These are phyloP conservation scores for Annulohypoxylon truncatum DNA, from an alignment of 2,329 filamentous ascomycete species.

Conservation along the genomic window DNA sequence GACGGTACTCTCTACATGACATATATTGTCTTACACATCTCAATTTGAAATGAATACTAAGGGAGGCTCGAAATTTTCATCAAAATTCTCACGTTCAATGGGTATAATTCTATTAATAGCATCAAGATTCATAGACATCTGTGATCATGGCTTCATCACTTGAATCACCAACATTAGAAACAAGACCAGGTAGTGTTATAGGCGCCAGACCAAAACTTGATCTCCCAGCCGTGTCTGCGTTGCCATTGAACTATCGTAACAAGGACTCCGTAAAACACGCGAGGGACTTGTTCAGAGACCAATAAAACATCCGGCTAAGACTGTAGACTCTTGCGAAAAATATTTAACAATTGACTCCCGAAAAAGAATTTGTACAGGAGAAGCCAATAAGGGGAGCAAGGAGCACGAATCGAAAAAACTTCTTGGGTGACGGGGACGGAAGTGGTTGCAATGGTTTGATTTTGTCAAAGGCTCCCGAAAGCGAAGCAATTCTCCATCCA, in stretches of 20 bases:
- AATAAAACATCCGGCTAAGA: constrained; percentile 50
- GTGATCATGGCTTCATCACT: not conserved
- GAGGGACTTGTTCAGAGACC: constrained; percentile 41
- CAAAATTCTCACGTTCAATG: not conserved
- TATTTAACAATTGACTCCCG: constrained; percentile 29
- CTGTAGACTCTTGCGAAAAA: constrained; percentile 20
- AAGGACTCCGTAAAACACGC: constrained; percentile 35
- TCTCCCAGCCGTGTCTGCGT: constrained; percentile 42
- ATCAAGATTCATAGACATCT: not conserved
- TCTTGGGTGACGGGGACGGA: constrained; percentile 41
- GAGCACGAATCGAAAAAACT: constrained; percentile 40
- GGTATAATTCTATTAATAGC: not conserved
- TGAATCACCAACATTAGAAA: not conserved
- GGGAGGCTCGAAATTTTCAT: not conserved
- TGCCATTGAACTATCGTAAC: constrained; percentile 44
- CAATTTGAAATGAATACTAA: not conserved
- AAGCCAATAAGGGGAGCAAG: constrained; percentile 36
- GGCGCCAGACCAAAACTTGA: constrained; percentile 50
- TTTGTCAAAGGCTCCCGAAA: constrained; percentile 38
- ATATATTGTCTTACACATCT: not conserved
- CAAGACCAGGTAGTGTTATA: not conserved
- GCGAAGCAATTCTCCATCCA: constrained; percentile 23
- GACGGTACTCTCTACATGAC: not conserved
- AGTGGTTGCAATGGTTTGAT: constrained; percentile 42
- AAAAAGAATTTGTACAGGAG: constrained; percentile 43